A percentile compares a stretch with the other conserved stretches of the same genome.
Conservation (phyloP, 768 basidiomycete genomes). For the Amanita polypyramis region DNA sequence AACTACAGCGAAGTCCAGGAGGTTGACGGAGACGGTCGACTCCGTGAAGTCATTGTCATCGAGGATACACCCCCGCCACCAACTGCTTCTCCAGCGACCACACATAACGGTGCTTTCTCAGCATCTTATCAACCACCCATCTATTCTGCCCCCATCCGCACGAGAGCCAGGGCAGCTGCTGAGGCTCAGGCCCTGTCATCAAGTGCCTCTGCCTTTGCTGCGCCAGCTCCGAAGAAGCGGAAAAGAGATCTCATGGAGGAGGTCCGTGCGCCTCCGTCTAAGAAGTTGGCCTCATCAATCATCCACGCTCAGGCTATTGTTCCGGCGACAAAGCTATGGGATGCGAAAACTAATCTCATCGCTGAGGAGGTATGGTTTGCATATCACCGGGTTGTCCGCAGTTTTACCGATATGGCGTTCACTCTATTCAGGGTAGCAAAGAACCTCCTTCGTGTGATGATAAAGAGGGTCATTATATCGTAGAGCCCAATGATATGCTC, state of each 20-base stretch:
- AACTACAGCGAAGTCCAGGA: conserved; percentile 86
- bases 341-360: conserved; percentile 50
- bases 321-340: conserved; percentile 53
- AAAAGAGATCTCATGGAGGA: conserved; percentile 72
- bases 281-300: conserved; percentile 45
- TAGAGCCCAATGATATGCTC: conserved; percentile 85
- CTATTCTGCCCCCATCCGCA: conserved; percentile 69
- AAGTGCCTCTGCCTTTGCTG: conserved; percentile 50
- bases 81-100: conserved; percentile 67
- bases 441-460: conserved; percentile 78
- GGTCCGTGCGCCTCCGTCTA: conserved; percentile 53
- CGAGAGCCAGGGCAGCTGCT: conserved; percentile 77
- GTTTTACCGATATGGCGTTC: conserved; percentile 18
- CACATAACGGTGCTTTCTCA: conserved; percentile 62
- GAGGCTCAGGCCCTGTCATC: conserved; percentile 73
- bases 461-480: conserved; percentile 98
- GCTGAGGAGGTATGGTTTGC: conserved; percentile 53
- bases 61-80: conserved; percentile 85
- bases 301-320: conserved; percentile 40
- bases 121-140: conserved; percentile 72
- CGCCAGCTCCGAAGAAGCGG: conserved; percentile 74
- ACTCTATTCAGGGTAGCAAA: conserved; percentile 42
- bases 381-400: conserved; percentile 13
- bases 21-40: conserved; percentile 65
- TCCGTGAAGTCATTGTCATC: conserved; percentile 85